phyloP scores from a whole-genome alignment of 176 grass and related monocot genomes.

The Alloteropsis semialata region DNA sequence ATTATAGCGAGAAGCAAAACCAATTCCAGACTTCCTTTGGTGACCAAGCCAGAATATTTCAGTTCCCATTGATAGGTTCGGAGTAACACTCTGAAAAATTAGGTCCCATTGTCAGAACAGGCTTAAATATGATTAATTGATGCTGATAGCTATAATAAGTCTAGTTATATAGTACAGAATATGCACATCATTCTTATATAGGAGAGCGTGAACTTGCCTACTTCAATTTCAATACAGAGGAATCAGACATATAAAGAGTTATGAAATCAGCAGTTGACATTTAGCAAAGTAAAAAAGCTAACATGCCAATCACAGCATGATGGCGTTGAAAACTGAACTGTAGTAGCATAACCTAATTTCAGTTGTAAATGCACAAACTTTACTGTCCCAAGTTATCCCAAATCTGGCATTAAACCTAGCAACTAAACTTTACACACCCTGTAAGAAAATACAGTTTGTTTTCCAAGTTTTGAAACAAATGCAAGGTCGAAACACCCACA shows the following conservation, averaged over 20 bases:
- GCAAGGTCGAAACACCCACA: neutral
- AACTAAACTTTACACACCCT: neutral
- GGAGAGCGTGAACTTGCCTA: neutral
- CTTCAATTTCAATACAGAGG: constrained; percentile 5
- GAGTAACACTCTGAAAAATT: constrained; percentile 80
- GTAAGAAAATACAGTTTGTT: neutral
- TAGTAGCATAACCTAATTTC: neutral
- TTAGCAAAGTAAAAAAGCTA: neutral
- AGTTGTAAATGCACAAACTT: constrained; percentile 6
- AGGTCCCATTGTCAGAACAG: neutral
- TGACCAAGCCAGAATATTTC: constrained; percentile 99
- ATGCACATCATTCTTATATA: neutral
- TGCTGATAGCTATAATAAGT: neutral
- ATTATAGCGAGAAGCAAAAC: constrained; percentile 92
- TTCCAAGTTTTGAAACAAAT: neutral
- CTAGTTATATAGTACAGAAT: neutral
- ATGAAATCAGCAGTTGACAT: neutral
- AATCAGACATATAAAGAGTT: constrained; percentile 7
- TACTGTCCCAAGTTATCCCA: neutral
- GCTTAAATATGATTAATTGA: neutral
- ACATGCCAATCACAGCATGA: neutral
- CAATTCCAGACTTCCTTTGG: constrained; percentile 93
- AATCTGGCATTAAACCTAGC: neutral
- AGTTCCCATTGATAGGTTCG: constrained; percentile 78
- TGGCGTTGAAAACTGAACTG: neutral